Evolutionary conservation across 2,329 filamentous ascomycete genomes (phyloP).

Genomic region (Sporothrix humicola): DNA sequence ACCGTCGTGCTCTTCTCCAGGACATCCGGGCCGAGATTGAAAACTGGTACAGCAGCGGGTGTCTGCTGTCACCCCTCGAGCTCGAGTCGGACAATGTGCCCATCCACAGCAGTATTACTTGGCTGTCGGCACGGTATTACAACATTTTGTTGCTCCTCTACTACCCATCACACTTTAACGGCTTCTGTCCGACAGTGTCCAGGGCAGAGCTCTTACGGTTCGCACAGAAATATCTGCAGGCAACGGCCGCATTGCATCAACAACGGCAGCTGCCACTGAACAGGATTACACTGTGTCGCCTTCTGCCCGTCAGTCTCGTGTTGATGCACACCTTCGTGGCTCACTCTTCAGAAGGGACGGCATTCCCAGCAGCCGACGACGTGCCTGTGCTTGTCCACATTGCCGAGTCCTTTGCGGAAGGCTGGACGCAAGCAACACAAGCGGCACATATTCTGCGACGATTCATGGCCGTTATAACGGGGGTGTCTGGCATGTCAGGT

Average conservation of each 20-base stretch:
- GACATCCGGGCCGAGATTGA: constrained; percentile 52
- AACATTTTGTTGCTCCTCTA: constrained; percentile 53
- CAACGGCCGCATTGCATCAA: constrained; percentile 50
- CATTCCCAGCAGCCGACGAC: constrained; percentile 47
- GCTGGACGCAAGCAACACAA: constrained; percentile 47
- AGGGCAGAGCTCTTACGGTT: constrained; percentile 47
- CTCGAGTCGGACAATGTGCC: constrained; percentile 51
- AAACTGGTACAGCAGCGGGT: constrained; percentile 55
- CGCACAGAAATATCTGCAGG: constrained; percentile 51
- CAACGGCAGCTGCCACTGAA: constrained; percentile 53
- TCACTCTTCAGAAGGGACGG: constrained; percentile 37
- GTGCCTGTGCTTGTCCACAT: constrained; percentile 42
- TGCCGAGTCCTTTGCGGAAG: constrained; percentile 44
- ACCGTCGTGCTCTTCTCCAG: constrained; percentile 43
- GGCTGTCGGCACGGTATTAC: constrained; percentile 53
- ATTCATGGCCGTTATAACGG: constrained; percentile 41
- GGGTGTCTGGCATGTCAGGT: not conserved
- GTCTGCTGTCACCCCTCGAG: constrained; percentile 49
- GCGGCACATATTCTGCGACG: constrained; percentile 46
- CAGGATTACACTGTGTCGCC: constrained; percentile 49
- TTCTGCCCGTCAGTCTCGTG: constrained; percentile 48
- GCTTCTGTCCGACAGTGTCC: constrained; percentile 40
- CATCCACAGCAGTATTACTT: constrained; percentile 53
- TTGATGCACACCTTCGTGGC: constrained; percentile 45
- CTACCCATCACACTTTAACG: constrained; percentile 46